Conservation (phyloP, 164 flowering plant genomes). For the Vitis cinerea region DNA sequence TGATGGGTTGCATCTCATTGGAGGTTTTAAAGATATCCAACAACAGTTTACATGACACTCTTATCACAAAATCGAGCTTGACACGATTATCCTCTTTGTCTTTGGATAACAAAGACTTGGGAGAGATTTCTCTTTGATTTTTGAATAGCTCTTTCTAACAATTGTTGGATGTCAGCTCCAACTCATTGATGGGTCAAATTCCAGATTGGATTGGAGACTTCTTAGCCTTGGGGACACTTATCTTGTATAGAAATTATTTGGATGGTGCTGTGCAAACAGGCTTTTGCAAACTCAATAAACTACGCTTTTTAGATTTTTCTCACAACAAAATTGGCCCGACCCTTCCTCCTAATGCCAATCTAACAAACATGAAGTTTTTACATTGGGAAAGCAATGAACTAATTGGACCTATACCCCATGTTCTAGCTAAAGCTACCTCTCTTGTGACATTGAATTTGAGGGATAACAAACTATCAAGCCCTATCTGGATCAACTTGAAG, state of each 20-base stretch:
- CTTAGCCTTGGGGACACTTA: background rate
- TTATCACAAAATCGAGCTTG: background rate
- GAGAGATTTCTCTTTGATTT: background rate
- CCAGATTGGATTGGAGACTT: constrained; percentile 11
- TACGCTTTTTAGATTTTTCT: background rate
- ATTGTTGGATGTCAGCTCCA: background rate
- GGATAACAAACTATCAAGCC: background rate
- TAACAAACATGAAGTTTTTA: background rate
- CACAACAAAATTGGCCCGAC: background rate
- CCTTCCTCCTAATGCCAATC: background rate
- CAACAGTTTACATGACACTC: background rate
- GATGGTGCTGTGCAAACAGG: background rate
- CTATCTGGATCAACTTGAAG: background rate
- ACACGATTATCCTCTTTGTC: background rate
- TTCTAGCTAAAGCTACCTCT: background rate
- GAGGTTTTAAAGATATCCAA: background rate
- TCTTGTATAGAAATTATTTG: background rate
- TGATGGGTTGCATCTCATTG: background rate
- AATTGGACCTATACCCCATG: background rate
- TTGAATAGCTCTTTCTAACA: background rate
- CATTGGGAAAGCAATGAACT: background rate
- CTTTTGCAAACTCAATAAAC: background rate
- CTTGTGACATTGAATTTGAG: constrained; percentile 3
- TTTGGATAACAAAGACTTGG: constrained; percentile 2
- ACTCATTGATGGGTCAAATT: background rate